Conservation (phyloP, 768 basidiomycete species). For the Dioszegia aurantiaca region DNA sequence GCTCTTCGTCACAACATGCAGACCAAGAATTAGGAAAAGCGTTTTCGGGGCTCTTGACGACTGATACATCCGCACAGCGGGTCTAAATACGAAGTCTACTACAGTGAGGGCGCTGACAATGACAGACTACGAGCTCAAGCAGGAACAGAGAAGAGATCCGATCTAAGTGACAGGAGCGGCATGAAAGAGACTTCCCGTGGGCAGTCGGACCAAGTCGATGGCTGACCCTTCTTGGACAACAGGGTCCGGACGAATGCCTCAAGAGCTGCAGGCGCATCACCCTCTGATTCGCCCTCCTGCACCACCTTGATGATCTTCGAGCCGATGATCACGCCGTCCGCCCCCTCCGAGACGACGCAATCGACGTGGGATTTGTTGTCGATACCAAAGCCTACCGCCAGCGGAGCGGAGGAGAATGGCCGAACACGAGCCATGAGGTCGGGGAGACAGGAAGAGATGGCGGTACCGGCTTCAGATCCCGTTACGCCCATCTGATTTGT, state of each 20-base stretch:
- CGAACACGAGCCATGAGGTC: constrained; percentile 80
- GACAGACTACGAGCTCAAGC: too few species aligned
- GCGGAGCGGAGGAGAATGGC: constrained; percentile 70
- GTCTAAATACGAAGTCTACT: too few species aligned
- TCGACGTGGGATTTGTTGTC: constrained; percentile 86
- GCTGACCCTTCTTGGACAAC: constrained; percentile 56
- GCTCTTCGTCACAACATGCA: too few species aligned
- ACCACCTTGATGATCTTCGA: constrained; percentile 79
- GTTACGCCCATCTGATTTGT: constrained; percentile 87
- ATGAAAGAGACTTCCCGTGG: too few species aligned
- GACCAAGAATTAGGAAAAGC: too few species aligned
- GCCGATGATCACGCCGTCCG: constrained; percentile 92
- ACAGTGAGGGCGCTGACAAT: too few species aligned
- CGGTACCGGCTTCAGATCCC: constrained; percentile 70
- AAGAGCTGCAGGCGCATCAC: constrained; percentile 39
- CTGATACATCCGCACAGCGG: too few species aligned
- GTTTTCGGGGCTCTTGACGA: too few species aligned
- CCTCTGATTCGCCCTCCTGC: constrained; percentile 60
- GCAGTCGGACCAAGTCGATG: too few species aligned
- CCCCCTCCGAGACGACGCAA: constrained; percentile 76
- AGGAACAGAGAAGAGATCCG: too few species aligned
- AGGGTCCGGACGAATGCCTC: constrained; percentile 69
- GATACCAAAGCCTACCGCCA: constrained; percentile 96
- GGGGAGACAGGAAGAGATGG: constrained; percentile 72
- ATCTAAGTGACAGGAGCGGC: too few species aligned